Evolutionary conservation across 495 filamentous ascomycete species (phyloP).

Genomic region (Aspergillus incahuasiensis): DNA sequence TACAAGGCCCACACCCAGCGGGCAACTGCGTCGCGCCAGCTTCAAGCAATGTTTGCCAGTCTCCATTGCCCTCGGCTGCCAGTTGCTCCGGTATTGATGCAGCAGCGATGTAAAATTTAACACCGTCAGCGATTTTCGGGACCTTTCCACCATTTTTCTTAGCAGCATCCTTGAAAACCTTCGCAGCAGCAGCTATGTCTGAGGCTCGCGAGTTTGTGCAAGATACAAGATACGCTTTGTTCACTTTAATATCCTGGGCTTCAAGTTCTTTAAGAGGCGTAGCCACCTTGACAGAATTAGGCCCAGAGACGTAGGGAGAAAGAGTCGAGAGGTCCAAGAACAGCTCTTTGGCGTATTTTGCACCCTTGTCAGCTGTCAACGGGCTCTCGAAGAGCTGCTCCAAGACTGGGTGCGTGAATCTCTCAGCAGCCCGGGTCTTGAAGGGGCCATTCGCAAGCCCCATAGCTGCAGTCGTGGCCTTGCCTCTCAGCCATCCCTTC

Average conservation of each 20-base stretch:
- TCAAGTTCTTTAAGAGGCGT: constrained; percentile 76
- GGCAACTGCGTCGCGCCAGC: constrained; percentile 74
- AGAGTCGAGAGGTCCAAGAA: constrained; percentile 76
- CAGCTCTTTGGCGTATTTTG: constrained; percentile 77
- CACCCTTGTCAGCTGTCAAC: constrained; percentile 68
- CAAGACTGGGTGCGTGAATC: constrained; percentile 65
- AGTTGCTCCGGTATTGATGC: constrained; percentile 78
- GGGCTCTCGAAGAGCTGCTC: constrained; percentile 66
- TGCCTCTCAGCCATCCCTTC: constrained; percentile 68
- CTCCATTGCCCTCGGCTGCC: constrained; percentile 72
- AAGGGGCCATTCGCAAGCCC: constrained; percentile 36
- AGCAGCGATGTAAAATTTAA: constrained; percentile 88
- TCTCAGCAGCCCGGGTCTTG: constrained; percentile 36
- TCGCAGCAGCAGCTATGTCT: constrained; percentile 77
- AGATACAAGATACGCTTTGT: constrained; percentile 87
- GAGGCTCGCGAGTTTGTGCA: constrained; percentile 87
- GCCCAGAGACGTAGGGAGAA: constrained; percentile 82
- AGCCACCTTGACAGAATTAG: constrained; percentile 82
- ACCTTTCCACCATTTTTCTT: constrained; percentile 48
- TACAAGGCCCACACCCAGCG: constrained; percentile 84
- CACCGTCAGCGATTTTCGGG: constrained; percentile 71
- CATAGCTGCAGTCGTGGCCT: constrained; percentile 66
- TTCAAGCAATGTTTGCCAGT: constrained; percentile 81
- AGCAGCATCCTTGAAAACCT: constrained; percentile 78
- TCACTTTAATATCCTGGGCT: constrained; percentile 62